A percentile compares a stretch with the other conserved stretches of the same genome.
Conservation (phyloP, 108 stramenopile species). For the Skeletonema marinoi region DNA sequence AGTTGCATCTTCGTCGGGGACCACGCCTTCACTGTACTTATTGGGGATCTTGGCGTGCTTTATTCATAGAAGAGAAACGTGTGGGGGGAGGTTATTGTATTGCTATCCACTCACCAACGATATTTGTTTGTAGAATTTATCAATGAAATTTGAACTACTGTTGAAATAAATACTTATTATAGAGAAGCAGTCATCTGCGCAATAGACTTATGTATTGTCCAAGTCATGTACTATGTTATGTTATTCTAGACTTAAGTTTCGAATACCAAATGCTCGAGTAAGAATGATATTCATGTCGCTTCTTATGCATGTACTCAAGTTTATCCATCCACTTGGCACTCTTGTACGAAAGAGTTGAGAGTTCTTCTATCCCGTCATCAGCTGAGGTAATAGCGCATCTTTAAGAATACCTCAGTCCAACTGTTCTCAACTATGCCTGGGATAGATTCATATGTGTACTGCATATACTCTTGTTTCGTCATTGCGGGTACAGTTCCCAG, state of each 20-base stretch:
- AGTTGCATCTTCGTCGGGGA: too few relatives aligned
- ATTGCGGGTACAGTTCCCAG: conserved; percentile 2
- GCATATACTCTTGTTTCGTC: conserved; percentile 1
- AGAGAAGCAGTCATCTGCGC: neutral
- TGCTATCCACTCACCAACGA: neutral
- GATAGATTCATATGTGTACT: neutral
- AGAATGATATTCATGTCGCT: neutral
- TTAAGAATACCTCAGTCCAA: neutral
- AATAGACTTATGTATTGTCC: too few relatives aligned
- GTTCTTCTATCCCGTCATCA: neutral
- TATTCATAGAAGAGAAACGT: neutral
- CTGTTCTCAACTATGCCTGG: neutral
- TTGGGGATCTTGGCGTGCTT: neutral
- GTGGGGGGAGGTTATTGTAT: neutral
- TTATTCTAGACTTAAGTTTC: neutral
- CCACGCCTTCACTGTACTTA: neutral
- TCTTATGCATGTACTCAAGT: neutral
- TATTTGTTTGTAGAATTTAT: neutral
- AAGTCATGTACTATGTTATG: too few relatives aligned
- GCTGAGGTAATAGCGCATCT: neutral
- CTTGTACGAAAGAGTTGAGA: neutral
- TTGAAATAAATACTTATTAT: neutral
- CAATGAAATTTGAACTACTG: neutral
- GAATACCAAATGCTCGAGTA: neutral
- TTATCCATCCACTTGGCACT: neutral